phyloP scores from a whole-genome alignment of 2,329 filamentous ascomycete genomes.

The Aspergillus chevalieri region DNA sequence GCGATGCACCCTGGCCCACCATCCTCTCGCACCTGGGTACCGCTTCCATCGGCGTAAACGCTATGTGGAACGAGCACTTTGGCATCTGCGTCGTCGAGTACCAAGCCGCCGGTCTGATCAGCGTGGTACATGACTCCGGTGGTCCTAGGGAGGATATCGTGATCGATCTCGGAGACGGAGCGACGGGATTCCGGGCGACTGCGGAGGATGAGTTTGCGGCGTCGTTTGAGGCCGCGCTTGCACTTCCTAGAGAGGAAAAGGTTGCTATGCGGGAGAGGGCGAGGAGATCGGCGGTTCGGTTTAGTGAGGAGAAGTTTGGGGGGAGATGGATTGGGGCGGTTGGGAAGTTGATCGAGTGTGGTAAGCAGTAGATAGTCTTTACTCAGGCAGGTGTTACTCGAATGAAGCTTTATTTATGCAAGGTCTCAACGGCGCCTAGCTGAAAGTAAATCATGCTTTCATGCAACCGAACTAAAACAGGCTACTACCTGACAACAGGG shows the following conservation, averaged over 20 bases:
- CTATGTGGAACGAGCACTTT: constrained; percentile 99
- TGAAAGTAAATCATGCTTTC: neutral
- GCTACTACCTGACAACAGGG: neutral
- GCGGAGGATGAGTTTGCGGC: constrained; percentile 72
- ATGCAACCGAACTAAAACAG: neutral
- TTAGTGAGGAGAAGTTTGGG: constrained; percentile 81
- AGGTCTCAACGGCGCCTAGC: too few relatives aligned
- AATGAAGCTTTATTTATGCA: neutral
- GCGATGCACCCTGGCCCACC: constrained; percentile 82
- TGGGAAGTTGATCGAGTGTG: constrained; percentile 57
- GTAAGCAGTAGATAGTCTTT: neutral
- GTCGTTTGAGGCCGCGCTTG: constrained; percentile 70
- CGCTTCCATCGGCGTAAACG: constrained; percentile 83
- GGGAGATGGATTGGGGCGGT: constrained; percentile 71
- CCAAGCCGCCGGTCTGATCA: constrained; percentile 86
- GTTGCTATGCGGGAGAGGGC: constrained; percentile 70
- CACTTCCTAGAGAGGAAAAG: constrained; percentile 56
- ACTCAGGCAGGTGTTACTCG: too few relatives aligned
- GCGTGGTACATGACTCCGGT: constrained; percentile 87
- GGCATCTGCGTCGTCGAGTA: constrained; percentile 98
- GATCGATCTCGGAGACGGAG: constrained; percentile 66
- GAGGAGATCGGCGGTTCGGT: constrained; percentile 70
- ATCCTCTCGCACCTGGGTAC: constrained; percentile 72
- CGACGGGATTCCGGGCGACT: constrained; percentile 81
- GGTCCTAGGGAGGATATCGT: constrained; percentile 94